Evolutionary conservation across 2,329 filamentous ascomycete genomes (phyloP).

Genomic region (Penicillium brasilianum): DNA sequence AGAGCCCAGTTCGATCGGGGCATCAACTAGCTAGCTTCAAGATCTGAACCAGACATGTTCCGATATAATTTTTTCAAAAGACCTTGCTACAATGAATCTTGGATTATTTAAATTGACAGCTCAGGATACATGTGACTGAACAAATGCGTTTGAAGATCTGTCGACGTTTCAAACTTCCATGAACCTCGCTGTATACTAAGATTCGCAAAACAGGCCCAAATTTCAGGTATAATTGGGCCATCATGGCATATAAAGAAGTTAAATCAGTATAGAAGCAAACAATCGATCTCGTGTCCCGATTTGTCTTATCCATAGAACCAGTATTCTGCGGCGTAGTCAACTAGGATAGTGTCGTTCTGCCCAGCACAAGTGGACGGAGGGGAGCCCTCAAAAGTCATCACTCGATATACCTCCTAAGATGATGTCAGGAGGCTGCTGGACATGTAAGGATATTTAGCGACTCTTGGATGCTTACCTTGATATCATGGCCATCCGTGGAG

Average conservation of each 20-base stretch:
- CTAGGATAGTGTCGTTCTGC: slow-evolving; percentile 37
- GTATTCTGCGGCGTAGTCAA: slow-evolving; percentile 51
- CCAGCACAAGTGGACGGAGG: slow-evolving; percentile 42
- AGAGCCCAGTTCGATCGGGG: too few relatives aligned
- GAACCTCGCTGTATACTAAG: too few relatives aligned
- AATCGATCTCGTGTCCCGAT: neutral
- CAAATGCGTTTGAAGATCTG: too few relatives aligned
- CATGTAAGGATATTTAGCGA: too few relatives aligned
- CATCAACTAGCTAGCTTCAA: too few relatives aligned
- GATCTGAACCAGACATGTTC: too few relatives aligned
- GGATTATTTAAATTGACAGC: too few relatives aligned
- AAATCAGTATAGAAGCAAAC: neutral
- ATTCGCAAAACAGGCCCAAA: too few relatives aligned
- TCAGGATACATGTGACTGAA: too few relatives aligned
- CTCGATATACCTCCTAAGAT: slow-evolving; percentile 48
- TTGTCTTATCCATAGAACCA: slow-evolving; percentile 48
- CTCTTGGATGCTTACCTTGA: slow-evolving; percentile 40
- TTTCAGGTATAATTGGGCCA: neutral
- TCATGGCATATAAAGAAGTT: neutral
- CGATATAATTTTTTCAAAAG: too few relatives aligned
- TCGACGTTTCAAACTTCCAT: too few relatives aligned
- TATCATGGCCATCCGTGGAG: slow-evolving; percentile 32
- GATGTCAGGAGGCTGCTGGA: slow-evolving; percentile 5
- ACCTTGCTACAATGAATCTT: too few relatives aligned
- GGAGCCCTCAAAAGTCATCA: slow-evolving; percentile 45